Conservation (phyloP, 441 rosid genomes). For the Biscutella laevigata region DNA sequence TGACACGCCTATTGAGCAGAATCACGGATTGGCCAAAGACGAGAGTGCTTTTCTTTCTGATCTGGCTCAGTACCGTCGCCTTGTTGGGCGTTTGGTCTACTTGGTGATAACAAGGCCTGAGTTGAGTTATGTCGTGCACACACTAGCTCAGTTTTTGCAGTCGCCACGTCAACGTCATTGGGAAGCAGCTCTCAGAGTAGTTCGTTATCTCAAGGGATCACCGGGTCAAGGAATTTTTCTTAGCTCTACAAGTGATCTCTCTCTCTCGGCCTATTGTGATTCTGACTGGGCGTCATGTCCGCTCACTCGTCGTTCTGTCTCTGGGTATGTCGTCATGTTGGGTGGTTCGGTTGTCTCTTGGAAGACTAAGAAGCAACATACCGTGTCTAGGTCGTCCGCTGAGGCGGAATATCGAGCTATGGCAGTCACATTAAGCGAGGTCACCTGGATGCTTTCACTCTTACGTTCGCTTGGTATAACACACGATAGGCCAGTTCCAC, state of each 20-base stretch:
- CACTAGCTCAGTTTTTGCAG: not conserved
- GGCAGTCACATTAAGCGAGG: not conserved
- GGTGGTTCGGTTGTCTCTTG: not conserved
- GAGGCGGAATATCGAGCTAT: not conserved
- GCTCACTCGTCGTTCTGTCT: not conserved
- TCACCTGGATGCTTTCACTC: not conserved
- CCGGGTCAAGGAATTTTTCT: not conserved
- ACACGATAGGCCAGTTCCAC: too few species aligned
- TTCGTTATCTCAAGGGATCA: not conserved
- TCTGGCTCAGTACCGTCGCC: not conserved
- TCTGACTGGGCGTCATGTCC: not conserved
- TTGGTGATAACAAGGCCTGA: not conserved
- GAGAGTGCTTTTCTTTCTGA: too few species aligned
- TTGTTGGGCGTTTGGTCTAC: not conserved
- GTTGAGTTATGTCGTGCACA: not conserved
- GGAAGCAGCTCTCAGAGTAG: not conserved
- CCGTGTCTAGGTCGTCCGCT: not conserved
- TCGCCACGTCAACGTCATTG: not conserved
- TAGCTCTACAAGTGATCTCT: not conserved
- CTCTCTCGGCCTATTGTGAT: not conserved
- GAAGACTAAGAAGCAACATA: not conserved
- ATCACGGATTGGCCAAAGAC: not conserved
- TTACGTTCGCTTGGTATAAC: not conserved
- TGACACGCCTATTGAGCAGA: not conserved
- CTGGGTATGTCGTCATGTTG: not conserved